These are phyloP conservation scores for Wickerhamiella cacticola DNA, from an alignment of 805 yeast genomes.

Conservation along the genomic window DNA sequence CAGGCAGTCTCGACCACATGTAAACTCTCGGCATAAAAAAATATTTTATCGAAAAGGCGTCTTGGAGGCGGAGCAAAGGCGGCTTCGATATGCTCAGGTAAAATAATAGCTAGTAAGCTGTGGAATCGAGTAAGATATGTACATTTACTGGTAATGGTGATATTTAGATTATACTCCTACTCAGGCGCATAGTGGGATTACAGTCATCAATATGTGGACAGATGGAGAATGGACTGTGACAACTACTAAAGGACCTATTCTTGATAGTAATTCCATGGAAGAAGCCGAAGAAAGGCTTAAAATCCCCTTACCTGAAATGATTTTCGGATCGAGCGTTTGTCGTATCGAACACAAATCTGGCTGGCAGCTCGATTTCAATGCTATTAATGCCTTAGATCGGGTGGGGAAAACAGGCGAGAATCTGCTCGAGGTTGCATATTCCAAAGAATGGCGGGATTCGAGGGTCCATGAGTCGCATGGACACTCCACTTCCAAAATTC, in stretches of 20 bases:
- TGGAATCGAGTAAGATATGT: too few relatives aligned
- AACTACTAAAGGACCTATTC: conserved; percentile 63
- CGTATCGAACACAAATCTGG: conserved; percentile 36
- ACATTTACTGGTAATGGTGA: too few relatives aligned
- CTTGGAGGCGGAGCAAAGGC: neutral
- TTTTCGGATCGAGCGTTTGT: conserved; percentile 73
- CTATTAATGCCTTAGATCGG: conserved; percentile 57
- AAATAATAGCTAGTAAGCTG: too few relatives aligned
- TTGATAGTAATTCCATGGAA: conserved; percentile 64
- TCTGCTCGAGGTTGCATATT: conserved; percentile 67
- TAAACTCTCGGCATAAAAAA: neutral
- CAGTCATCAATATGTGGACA: conserved; percentile 16
- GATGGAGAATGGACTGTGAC: conserved; percentile 50
- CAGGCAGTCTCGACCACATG: neutral
- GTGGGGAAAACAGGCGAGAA: conserved; percentile 44
- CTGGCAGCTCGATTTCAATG: conserved; percentile 52
- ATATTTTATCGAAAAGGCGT: neutral
- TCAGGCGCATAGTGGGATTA: conserved; percentile 15
- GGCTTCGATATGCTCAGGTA: too few relatives aligned
- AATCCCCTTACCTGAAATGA: conserved; percentile 94
- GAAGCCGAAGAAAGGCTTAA: conserved; percentile 45
- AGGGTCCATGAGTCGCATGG: conserved; percentile 28
- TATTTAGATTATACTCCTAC: too few relatives aligned
- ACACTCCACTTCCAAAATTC: conserved; percentile 43
- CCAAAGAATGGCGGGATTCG: conserved; percentile 60